These are phyloP conservation scores for Xerocomus spinulosus DNA, from an alignment of 768 basidiomycete genomes.

Conservation along the genomic window DNA sequence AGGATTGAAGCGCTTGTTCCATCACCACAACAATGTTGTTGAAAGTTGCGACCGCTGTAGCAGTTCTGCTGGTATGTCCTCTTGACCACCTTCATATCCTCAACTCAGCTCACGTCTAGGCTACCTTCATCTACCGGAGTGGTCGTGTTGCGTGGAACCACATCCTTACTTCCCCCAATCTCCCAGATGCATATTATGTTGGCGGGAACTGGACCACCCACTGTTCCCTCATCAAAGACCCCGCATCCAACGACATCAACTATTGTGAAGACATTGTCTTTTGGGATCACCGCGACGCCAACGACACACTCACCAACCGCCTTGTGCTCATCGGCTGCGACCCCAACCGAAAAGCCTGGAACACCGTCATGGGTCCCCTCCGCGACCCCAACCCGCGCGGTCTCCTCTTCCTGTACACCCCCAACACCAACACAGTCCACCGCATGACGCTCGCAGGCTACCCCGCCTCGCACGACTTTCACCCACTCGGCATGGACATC, in stretches of 20 bases:
- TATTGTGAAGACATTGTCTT: slow-evolving; percentile 64
- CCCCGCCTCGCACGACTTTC: slow-evolving; percentile 58
- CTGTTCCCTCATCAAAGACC: slow-evolving; percentile 40
- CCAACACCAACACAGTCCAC: slow-evolving; percentile 25
- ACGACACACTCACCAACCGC: slow-evolving; percentile 39
- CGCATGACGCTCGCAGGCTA: slow-evolving; percentile 47
- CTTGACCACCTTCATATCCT: neutral
- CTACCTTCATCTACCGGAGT: slow-evolving; percentile 42
- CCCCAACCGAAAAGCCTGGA: slow-evolving; percentile 54
- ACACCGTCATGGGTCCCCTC: slow-evolving; percentile 73
- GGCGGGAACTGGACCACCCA: slow-evolving; percentile 45
- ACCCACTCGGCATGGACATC: slow-evolving; percentile 63
- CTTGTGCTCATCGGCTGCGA: slow-evolving; percentile 42
- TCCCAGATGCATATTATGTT: slow-evolving; percentile 49
- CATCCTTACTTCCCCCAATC: slow-evolving; percentile 39
- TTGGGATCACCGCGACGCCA: slow-evolving; percentile 52
- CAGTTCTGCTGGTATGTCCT: slow-evolving; percentile 10
- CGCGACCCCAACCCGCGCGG: slow-evolving; percentile 54
- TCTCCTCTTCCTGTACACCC: slow-evolving; percentile 53
- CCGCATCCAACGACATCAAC: slow-evolving; percentile 29
- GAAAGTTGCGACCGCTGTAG: slow-evolving; percentile 5
- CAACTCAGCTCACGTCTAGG: slow-evolving; percentile 25
- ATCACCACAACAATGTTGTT: slow-evolving; percentile 8
- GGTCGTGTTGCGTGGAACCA: slow-evolving; percentile 38
- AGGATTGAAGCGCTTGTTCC: too few species aligned